These are phyloP conservation scores for Globisporangium abappressorium DNA, from an alignment of 352 stramenopile genomes.

Conservation along the genomic window DNA sequence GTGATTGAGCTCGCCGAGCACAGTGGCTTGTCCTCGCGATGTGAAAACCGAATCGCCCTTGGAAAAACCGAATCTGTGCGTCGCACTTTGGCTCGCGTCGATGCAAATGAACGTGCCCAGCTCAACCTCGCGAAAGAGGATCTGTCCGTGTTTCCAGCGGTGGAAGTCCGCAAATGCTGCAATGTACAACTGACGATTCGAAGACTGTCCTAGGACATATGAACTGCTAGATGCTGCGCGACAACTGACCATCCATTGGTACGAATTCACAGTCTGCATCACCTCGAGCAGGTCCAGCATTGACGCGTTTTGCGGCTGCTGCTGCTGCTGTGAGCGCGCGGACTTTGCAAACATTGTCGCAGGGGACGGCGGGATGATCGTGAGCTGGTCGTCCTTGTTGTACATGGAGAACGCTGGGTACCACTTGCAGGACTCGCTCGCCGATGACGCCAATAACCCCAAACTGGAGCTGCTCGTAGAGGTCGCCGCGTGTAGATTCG, in stretches of 20 bases:
- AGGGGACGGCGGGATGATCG: constrained; percentile 45
- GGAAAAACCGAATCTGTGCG: constrained; percentile 37
- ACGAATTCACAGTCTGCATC: constrained; percentile 29
- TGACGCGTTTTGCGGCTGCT: constrained; percentile 35
- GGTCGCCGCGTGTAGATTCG: constrained; percentile 43
- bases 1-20: constrained; percentile 58
- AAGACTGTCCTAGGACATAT: background rate
- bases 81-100: constrained; percentile 25
- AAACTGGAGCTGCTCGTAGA: constrained; percentile 1
- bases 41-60: constrained; percentile 61
- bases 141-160: constrained; percentile 24
- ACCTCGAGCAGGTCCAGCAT: constrained; percentile 30
- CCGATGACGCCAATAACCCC: background rate
- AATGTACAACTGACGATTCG: constrained; percentile 17
- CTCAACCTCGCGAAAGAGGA: constrained; percentile 32
- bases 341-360: constrained; percentile 8
- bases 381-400: constrained; percentile 90
- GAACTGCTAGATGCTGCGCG: background rate
- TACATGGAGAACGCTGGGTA: constrained; percentile 91
- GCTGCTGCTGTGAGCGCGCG: constrained; percentile 11
- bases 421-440: constrained; percentile 45
- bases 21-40: constrained; percentile 48
- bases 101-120: constrained; percentile 36
- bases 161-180: constrained; percentile 29
- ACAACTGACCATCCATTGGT: constrained; percentile 4